phyloP scores from a whole-genome alignment of 257 asterid species.

The Voacanga thouarsii region DNA sequence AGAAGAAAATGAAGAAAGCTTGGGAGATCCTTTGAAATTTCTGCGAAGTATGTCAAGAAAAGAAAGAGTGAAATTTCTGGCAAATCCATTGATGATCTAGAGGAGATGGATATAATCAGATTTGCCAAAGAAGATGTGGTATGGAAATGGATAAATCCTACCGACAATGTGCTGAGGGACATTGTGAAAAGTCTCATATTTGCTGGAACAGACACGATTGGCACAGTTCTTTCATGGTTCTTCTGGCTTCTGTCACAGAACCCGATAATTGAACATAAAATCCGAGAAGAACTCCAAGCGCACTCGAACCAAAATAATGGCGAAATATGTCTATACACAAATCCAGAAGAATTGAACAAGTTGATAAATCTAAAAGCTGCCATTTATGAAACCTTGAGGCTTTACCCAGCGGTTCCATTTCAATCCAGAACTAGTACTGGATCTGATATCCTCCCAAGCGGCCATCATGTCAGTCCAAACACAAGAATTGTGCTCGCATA shows the following conservation, averaged over 20 bases:
- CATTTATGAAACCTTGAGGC: slow-evolving; percentile 9
- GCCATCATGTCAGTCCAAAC: slow-evolving; percentile 23
- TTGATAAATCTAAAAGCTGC: slow-evolving; percentile 15
- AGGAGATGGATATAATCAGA: not conserved
- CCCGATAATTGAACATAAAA: slow-evolving; percentile 39
- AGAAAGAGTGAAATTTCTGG: not conserved
- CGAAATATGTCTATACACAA: too few relatives aligned
- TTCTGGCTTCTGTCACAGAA: slow-evolving; percentile 53
- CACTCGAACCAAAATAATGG: slow-evolving; percentile 9
- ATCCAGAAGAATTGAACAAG: not conserved
- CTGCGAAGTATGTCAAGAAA: not conserved
- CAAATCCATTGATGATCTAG: too few relatives aligned
- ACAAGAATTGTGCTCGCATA: slow-evolving; percentile 40
- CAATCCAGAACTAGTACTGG: not conserved
- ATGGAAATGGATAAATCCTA: not conserved
- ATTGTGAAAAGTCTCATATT: not conserved
- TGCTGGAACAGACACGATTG: slow-evolving; percentile 42
- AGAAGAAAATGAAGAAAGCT: slow-evolving; percentile 3
- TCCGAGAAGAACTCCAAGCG: slow-evolving; percentile 42
- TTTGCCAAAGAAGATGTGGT: not conserved
- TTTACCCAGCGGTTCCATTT: not conserved
- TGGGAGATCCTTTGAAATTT: not conserved
- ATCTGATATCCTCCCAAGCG: slow-evolving; percentile 13
- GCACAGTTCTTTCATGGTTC: slow-evolving; percentile 69
- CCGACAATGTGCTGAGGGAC: not conserved